Conservation (phyloP, 441 rosid species). For the Populus hybrid region DNA sequence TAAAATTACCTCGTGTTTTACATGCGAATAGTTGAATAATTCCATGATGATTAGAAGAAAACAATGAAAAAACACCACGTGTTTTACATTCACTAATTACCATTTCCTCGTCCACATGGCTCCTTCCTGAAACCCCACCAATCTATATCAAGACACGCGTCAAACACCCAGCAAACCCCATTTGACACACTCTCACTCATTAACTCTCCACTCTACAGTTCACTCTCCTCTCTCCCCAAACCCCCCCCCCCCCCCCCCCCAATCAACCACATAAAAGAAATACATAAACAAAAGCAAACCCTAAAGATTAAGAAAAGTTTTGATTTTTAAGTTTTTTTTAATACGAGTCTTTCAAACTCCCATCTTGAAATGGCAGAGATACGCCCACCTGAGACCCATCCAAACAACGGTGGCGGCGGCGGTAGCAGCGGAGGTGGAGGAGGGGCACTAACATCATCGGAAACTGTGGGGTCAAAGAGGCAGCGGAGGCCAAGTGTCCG, state of each 20-base stretch:
- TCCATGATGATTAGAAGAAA: background rate
- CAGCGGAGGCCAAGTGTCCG: conserved; percentile 88
- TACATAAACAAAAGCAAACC: background rate
- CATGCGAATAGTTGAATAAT: background rate
- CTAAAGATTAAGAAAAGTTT: background rate
- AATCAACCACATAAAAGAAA: background rate
- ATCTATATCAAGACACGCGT: conserved; percentile 26
- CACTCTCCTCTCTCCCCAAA: too few relatives aligned
- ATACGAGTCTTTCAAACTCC: background rate
- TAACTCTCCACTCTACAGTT: background rate
- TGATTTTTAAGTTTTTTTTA: background rate
- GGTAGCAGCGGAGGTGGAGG: conserved; percentile 12
- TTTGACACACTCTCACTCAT: conserved; percentile 6
- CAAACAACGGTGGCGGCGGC: conserved; percentile 35
- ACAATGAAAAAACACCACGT: background rate
- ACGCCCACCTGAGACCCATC: conserved; percentile 35
- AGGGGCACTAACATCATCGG: conserved; percentile 37
- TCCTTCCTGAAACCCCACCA: background rate
- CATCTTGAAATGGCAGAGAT: conserved; percentile 44
- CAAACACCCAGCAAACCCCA: conserved; percentile 15
- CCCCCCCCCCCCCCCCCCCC: background rate
- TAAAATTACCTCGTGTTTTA: too few relatives aligned
- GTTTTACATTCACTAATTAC: background rate
- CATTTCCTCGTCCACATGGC: background rate
- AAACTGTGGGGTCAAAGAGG: conserved; percentile 60